Evolutionary conservation across 106 monocot species (phyloP), one percentile per base, ranked within the genome.

Genomic region (Acanthochlamys bracteata): DNA sequence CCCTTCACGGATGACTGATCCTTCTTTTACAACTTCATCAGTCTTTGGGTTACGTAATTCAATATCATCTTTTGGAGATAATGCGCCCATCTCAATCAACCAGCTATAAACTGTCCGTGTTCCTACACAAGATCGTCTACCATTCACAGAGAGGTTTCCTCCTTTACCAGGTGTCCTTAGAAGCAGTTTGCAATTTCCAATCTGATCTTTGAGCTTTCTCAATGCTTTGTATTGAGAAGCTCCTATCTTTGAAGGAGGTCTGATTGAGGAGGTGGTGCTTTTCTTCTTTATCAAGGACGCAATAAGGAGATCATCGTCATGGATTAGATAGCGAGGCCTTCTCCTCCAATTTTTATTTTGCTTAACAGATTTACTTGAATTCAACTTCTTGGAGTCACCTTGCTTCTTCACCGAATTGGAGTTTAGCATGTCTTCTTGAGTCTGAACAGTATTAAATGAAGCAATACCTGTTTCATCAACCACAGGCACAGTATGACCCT

Each of bases 291-390:
- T 72, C 12, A 93, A 69, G 40, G 79, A 81, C 64, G 89, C 21
- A 65, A 93, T 77, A 57, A 93, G 71, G 58, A 93, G 86, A 46
- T 93, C 93, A 69, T 93, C 81, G 51, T 93, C 93, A 75, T 84
- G 61, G 26, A 93, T 81, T 64, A 64, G 64, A 20, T 73, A 69
- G 42, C 76, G 74, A 11, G 71, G 67, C 26, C 81, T 76, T 67
- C 81, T 89, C 61, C 69, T 10, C 27, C 65, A 59, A 27, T 33
- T 78, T 66, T 69, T 69, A 69, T 77, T 79, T 15, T 27, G 26
- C 64, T 11, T 64, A 69, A 57, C 71, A 64, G 63, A 40, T 60
- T 77, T 79, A 40, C 45, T 71, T 69, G 11, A 57, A 52, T 63
- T 42, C 16, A 20, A 51, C 25, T 26, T 54, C 22, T 60, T 59